These are phyloP conservation scores for Pyrrhoderma noxium DNA, from an alignment of 1,284 basidiomycete genomes.

Conservation along the genomic window DNA sequence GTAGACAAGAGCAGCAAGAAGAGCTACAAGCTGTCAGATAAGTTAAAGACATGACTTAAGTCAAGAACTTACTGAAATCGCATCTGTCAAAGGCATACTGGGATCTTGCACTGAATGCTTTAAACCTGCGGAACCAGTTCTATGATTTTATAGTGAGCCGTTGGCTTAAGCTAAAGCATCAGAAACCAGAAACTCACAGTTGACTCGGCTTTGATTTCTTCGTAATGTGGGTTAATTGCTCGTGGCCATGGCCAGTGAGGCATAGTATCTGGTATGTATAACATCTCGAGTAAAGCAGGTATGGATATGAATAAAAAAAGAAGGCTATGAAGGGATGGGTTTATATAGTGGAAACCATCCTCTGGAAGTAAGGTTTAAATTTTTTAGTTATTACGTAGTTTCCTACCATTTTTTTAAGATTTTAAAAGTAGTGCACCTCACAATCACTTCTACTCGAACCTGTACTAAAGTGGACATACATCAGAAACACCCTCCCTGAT, in stretches of 20 bases:
- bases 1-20: constrained; percentile 22
- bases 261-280: not conserved
- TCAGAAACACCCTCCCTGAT: too few relatives aligned
- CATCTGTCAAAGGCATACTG: constrained; percentile 18
- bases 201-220: not conserved
- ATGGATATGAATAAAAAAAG: too few relatives aligned
- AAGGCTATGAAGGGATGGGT: too few relatives aligned
- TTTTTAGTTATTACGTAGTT: too few relatives aligned
- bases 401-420: too few relatives aligned
- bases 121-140: constrained; percentile 2
- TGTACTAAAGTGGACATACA: too few relatives aligned
- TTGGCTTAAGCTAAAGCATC: too few relatives aligned
- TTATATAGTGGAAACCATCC: too few relatives aligned
- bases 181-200: not conserved
- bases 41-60: not conserved
- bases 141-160: too few relatives aligned
- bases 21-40: not conserved
- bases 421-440: too few relatives aligned
- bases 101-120: constrained; percentile 7
- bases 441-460: too few relatives aligned
- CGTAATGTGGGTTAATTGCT: not conserved
- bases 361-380: too few relatives aligned
- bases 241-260: constrained; percentile 1
- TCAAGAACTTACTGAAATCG: constrained; percentile 16
- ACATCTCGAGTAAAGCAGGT: not conserved